phyloP scores from a whole-genome alignment of 2,329 filamentous ascomycete genomes.

The Shiraia sp. region DNA sequence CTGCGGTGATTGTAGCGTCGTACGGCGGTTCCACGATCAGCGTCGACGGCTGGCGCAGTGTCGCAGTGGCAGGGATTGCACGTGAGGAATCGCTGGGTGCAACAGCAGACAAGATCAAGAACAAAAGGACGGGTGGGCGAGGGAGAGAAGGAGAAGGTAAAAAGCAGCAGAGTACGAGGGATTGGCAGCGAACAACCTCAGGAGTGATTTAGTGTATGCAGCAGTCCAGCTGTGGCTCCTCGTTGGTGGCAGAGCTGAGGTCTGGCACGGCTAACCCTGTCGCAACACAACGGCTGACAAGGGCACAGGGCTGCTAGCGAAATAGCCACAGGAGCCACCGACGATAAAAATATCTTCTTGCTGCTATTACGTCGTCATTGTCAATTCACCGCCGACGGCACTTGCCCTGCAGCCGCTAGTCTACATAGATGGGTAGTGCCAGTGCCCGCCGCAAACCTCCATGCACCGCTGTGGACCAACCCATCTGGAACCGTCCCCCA shows the following conservation, averaged over 20 bases:
- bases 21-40: background rate
- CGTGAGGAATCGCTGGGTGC: slow-evolving; percentile 6
- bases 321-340: slow-evolving; percentile 9
- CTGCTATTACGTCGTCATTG: background rate
- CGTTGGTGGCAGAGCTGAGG: slow-evolving; percentile 23
- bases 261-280: slow-evolving; percentile 6
- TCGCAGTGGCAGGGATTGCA: slow-evolving; percentile 5
- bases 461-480: too few species aligned
- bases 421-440: too few species aligned
- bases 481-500: too few species aligned
- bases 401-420: too few species aligned
- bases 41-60: slow-evolving; percentile 9
- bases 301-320: slow-evolving; percentile 1
- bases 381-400: too few species aligned
- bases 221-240: slow-evolving; percentile 10
- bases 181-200: background rate
- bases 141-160: background rate
- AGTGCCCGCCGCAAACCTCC: too few species aligned
- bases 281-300: slow-evolving; percentile 9
- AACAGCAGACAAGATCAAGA: slow-evolving; percentile 8
- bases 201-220: slow-evolving; percentile 19
- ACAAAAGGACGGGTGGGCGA: slow-evolving; percentile 2
- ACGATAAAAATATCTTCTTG: slow-evolving; percentile 20
- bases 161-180: background rate
- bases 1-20: slow-evolving; percentile 11